These are phyloP conservation scores for Danielia reshetovae DNA, from an alignment of 805 yeast species.

Conservation along the genomic window DNA sequence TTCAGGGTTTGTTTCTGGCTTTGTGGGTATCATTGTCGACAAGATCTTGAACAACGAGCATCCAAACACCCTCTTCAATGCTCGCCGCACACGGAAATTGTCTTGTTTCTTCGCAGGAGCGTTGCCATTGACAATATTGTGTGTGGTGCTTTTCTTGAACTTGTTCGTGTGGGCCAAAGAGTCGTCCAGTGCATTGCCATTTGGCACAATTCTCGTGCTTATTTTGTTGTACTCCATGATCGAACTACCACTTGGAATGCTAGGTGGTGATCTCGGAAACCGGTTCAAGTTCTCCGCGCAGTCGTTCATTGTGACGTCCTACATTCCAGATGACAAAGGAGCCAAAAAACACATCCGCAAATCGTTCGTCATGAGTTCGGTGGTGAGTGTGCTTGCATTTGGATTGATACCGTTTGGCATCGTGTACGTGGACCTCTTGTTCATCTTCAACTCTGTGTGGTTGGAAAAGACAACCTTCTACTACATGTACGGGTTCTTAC, in stretches of 20 bases:
- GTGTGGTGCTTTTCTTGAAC: slow-evolving; percentile 54
- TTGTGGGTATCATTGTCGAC: slow-evolving; percentile 59
- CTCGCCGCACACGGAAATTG: slow-evolving; percentile 8
- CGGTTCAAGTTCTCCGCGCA: slow-evolving; percentile 20
- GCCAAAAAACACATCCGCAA: not conserved
- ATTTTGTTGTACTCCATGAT: slow-evolving; percentile 56
- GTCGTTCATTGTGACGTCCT: slow-evolving; percentile 17
- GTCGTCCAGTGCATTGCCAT: slow-evolving; percentile 73
- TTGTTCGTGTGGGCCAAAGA: slow-evolving; percentile 71
- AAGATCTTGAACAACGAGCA: slow-evolving; percentile 46
- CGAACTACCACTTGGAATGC: slow-evolving; percentile 69
- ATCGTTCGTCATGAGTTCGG: slow-evolving; percentile 21
- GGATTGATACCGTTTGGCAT: slow-evolving; percentile 79
- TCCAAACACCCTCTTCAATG: slow-evolving; percentile 22
- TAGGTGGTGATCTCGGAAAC: slow-evolving; percentile 64
- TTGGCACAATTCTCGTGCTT: slow-evolving; percentile 64
- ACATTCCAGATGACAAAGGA: slow-evolving; percentile 2
- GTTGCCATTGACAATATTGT: slow-evolving; percentile 46
- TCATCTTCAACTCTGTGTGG: slow-evolving; percentile 75
- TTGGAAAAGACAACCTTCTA: slow-evolving; percentile 73
- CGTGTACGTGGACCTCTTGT: slow-evolving; percentile 72
- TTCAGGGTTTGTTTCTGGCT: slow-evolving; percentile 76
- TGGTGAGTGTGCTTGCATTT: slow-evolving; percentile 40
- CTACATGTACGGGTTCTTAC: slow-evolving; percentile 75
- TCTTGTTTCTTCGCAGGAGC: slow-evolving; percentile 33